Evolutionary conservation across 2,329 filamentous ascomycete species (phyloP).

Genomic region (Neonectria sp.): DNA sequence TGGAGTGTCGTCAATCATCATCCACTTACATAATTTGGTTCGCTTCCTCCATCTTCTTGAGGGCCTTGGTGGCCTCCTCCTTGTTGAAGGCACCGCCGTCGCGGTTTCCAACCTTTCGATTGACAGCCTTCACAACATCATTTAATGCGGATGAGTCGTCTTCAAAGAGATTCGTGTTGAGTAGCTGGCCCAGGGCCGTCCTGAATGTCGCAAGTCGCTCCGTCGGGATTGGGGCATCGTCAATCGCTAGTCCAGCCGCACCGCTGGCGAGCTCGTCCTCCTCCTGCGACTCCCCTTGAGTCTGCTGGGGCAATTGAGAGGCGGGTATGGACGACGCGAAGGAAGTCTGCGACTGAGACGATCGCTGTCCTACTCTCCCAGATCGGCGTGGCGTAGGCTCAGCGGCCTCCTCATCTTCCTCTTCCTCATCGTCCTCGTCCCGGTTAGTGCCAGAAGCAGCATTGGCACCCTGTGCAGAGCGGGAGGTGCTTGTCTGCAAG

Average conservation of each 20-base stretch:
- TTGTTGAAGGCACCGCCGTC: slow-evolving; percentile 75
- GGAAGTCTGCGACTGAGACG: slow-evolving; percentile 68
- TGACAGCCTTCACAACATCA: slow-evolving; percentile 84
- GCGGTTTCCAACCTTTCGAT: slow-evolving; percentile 72
- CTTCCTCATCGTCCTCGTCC: slow-evolving; percentile 61
- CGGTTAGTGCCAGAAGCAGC: slow-evolving; percentile 47
- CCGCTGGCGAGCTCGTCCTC: slow-evolving; percentile 62
- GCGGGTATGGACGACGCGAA: slow-evolving; percentile 85
- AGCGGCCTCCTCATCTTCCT: slow-evolving; percentile 28
- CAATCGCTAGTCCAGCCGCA: slow-evolving; percentile 60
- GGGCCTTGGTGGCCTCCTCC: slow-evolving; percentile 81
- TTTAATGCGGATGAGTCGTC: slow-evolving; percentile 87
- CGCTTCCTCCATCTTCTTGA: slow-evolving; percentile 83
- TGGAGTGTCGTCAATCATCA: neutral
- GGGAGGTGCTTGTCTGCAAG: slow-evolving; percentile 40
- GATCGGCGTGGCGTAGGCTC: slow-evolving; percentile 59
- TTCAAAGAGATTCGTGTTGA: slow-evolving; percentile 86
- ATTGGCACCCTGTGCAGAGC: slow-evolving; percentile 40
- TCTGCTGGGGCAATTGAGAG: slow-evolving; percentile 74
- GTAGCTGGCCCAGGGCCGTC: slow-evolving; percentile 84
- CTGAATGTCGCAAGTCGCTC: slow-evolving; percentile 83
- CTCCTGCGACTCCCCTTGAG: slow-evolving; percentile 59
- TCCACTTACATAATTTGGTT: slow-evolving; percentile 92
- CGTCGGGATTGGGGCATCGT: slow-evolving; percentile 67
- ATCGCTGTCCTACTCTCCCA: slow-evolving; percentile 56